Evolutionary conservation across 768 basidiomycete genomes (phyloP), one percentile per base, ranked within the genome.

Genomic region (Termitomyces sp.): DNA sequence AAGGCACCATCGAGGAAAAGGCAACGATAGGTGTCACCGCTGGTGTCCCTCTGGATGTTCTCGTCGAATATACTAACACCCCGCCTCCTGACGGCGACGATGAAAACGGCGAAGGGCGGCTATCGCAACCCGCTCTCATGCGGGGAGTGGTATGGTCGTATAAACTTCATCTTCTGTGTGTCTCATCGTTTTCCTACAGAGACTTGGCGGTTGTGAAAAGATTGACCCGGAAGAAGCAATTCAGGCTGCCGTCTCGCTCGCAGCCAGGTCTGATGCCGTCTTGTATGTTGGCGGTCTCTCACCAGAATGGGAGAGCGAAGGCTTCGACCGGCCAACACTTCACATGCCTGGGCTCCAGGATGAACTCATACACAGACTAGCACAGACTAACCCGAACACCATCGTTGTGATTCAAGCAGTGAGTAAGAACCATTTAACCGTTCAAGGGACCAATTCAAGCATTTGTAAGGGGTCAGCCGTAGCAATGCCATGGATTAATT

Each of bases 301-400:
- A 31, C 81, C 82, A 0, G 85, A 90, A 69, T 89, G 85, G 84
- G 87, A 90, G 71, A 83, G 82, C 59, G 88, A 90, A 69, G 86
- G 86, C 8, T 88, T 86, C 62, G 88, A 90, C 62, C 73, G 88
- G 36, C 81, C 81, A 13, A 77, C 80, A 1, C 72, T 90, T 26
- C 69, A 76, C 46, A 73, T 88, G 64, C 87, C 87, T 46, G 81
- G 82, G 5, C 66, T 72, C 14, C 82, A 84, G 61, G 79, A 88
- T 65, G 82, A 87, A 65, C 69, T 86, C 7, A 83, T 88, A 53
- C 57, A 67, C 4, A 72, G 74, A 44, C 64, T 90, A 14, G 77
- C 78, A 5, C 70, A 73, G 46, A 85, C 74, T 4, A 88, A 88
- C 63, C 72, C 77, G 2, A 79, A 79, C 56, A 84, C 81, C 2